phyloP scores from a whole-genome alignment of 1,284 basidiomycete species.

The Violaceomyces palustris region DNA sequence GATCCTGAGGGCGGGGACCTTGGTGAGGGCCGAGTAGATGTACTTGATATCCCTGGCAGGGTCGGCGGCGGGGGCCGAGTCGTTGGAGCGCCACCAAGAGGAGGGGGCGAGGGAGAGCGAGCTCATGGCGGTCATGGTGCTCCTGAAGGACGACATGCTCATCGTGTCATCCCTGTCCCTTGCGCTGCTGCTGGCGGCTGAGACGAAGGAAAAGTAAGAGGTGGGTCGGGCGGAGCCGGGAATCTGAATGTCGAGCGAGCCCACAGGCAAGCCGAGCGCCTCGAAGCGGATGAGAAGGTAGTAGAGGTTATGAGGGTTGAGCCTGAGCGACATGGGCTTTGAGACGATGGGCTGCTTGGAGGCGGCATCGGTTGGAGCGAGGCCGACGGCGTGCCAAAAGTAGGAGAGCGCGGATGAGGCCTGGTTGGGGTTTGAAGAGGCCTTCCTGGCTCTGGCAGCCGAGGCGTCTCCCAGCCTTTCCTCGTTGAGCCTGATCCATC shows the following conservation, averaged over 20 bases:
- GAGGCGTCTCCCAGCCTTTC: conserved; percentile 24
- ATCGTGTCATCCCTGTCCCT: conserved; percentile 59
- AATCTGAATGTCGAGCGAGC: conserved; percentile 69
- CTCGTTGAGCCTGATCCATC: conserved; percentile 37
- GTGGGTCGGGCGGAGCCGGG: conserved; percentile 54
- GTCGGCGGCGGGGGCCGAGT: conserved; percentile 57
- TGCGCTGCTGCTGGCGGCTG: conserved; percentile 5
- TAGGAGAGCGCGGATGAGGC: conserved; percentile 4
- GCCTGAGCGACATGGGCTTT: conserved; percentile 59
- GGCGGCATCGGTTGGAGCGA: conserved; percentile 4
- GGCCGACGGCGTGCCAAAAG: conserved; percentile 22
- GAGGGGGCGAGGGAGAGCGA: conserved; percentile 56
- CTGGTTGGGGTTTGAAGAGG: no score
- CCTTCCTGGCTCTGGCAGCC: background rate
- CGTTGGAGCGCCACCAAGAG: conserved; percentile 19
- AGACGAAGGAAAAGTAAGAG: conserved; percentile 56
- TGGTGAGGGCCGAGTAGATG: conserved; percentile 80
- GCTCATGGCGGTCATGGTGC: conserved; percentile 72
- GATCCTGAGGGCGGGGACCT: conserved; percentile 66
- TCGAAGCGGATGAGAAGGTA: conserved; percentile 82
- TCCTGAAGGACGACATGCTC: conserved; percentile 70
- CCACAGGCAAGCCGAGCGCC: conserved; percentile 65
- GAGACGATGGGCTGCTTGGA: background rate
- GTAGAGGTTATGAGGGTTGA: conserved; percentile 78
- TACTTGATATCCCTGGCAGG: conserved; percentile 66